These are phyloP conservation scores for Nannochloropsis salina DNA, from an alignment of 108 stramenopile genomes.

Conservation along the genomic window DNA sequence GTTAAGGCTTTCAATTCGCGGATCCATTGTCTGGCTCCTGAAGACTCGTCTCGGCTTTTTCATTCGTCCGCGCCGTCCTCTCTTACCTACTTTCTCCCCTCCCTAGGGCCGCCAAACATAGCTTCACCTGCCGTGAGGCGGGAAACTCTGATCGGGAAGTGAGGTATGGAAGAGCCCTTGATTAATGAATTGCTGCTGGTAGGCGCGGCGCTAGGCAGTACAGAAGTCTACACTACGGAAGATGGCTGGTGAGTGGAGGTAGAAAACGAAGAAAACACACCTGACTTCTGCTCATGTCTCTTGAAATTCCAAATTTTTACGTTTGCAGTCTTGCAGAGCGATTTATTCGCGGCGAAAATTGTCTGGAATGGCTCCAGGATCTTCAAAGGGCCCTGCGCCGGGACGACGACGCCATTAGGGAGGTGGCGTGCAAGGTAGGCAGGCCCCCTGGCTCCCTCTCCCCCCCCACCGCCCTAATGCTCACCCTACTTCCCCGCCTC, in stretches of 20 bases:
- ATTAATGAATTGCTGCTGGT: constrained; percentile 50
- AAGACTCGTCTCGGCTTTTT: no score
- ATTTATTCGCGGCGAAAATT: constrained; percentile 49
- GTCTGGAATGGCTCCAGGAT: constrained; percentile 51
- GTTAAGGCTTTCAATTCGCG: no score
- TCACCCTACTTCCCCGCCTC: constrained; percentile 9
- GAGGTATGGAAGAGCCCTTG: constrained; percentile 33
- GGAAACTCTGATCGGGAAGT: no score
- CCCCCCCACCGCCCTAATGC: not conserved
- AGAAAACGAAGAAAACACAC: not conserved
- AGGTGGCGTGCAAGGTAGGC: constrained; percentile 23
- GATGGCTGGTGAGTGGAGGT: constrained; percentile 12
- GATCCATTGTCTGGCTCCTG: no score
- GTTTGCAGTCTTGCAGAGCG: not conserved
- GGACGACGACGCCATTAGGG: constrained; percentile 40
- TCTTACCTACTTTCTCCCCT: no score
- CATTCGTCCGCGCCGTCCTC: no score
- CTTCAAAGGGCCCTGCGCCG: constrained; percentile 45
- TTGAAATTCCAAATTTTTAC: not conserved
- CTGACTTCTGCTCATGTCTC: not conserved
- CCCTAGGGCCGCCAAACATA: no score
- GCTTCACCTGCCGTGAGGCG: no score
- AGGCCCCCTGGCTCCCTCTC: not conserved
- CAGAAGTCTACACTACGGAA: constrained; percentile 25
- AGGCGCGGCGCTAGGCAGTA: constrained; percentile 46